Conservation (phyloP, 129 eudicot species). For the Dittrichia graveolens region DNA sequence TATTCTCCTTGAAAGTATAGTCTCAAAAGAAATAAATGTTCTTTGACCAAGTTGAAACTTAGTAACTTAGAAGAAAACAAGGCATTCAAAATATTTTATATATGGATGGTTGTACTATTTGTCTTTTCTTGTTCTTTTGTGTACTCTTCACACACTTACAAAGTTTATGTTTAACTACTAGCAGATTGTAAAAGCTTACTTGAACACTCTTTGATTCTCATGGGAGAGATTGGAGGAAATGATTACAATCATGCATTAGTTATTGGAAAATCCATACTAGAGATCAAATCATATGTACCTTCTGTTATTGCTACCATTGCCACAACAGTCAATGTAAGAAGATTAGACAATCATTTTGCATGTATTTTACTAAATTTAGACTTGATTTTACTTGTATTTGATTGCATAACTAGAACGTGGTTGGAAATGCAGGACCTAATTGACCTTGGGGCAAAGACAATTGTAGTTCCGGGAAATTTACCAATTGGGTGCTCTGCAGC, state of each 20-base stretch:
- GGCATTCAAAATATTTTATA: too few relatives aligned
- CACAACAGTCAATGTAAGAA: constrained; percentile 1
- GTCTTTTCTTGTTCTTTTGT: too few relatives aligned
- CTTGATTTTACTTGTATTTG: too few relatives aligned
- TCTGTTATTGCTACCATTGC: background rate
- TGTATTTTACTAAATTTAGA: too few relatives aligned
- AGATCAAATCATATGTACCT: constrained; percentile 6
- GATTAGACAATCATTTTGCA: too few relatives aligned
- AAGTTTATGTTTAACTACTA: background rate
- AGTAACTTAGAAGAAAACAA: too few relatives aligned
- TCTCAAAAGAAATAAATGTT: too few relatives aligned
- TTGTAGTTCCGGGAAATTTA: constrained; percentile 8
- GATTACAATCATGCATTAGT: constrained; percentile 27
- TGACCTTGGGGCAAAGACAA: constrained; percentile 1
- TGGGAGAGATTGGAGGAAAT: constrained; percentile 40
- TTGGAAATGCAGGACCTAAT: constrained; percentile 4
- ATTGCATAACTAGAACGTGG: too few relatives aligned
- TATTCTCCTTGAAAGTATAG: too few relatives aligned
- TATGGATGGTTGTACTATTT: too few relatives aligned
- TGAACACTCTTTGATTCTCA: constrained; percentile 11
- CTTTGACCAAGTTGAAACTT: too few relatives aligned
- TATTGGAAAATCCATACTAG: background rate
- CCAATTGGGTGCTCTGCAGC: constrained; percentile 15
- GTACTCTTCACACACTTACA: too few relatives aligned
- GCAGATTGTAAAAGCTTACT: background rate